phyloP scores from a whole-genome alignment of 192 early-diverging fungal species.

The Umbelopsis sp. region DNA sequence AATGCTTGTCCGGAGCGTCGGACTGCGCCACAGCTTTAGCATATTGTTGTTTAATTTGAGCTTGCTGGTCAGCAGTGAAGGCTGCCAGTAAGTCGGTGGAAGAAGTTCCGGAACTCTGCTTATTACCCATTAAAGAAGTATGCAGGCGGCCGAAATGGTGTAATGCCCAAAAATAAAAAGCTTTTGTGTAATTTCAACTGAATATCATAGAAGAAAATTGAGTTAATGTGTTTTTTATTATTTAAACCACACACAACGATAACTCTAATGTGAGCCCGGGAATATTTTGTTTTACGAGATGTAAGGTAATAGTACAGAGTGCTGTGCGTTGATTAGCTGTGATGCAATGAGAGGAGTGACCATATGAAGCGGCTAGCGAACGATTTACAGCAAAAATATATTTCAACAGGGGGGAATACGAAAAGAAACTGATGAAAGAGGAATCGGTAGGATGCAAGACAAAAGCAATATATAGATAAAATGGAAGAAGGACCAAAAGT shows the following conservation, averaged over 20 bases:
- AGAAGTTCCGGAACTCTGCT: background rate
- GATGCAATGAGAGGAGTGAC: background rate
- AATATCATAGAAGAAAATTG: background rate
- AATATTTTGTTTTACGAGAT: too few species aligned
- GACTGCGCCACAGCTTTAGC: slow-evolving; percentile 6
- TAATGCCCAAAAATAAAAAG: background rate
- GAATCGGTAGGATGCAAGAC: background rate
- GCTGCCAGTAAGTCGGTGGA: background rate
- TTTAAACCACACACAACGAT: too few species aligned
- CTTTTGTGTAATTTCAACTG: too few species aligned
- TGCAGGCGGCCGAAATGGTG: background rate
- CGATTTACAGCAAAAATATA: background rate
- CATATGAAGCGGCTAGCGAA: too few species aligned
- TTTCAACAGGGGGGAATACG: background rate
- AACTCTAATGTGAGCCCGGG: too few species aligned
- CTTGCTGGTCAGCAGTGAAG: slow-evolving; percentile 5
- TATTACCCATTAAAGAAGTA: slow-evolving; percentile 9
- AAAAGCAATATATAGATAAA: background rate
- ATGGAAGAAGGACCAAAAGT: background rate
- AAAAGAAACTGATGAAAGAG: background rate
- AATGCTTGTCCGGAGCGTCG: background rate
- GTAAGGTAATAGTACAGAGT: slow-evolving; percentile 9
- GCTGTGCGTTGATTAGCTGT: slow-evolving; percentile 8
- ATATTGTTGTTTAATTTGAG: slow-evolving; percentile 15
- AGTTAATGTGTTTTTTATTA: too few species aligned